Evolutionary conservation across 768 basidiomycete genomes (phyloP), one percentile per base, ranked within the genome.

Genomic region (Leccinum longicurvipes): DNA sequence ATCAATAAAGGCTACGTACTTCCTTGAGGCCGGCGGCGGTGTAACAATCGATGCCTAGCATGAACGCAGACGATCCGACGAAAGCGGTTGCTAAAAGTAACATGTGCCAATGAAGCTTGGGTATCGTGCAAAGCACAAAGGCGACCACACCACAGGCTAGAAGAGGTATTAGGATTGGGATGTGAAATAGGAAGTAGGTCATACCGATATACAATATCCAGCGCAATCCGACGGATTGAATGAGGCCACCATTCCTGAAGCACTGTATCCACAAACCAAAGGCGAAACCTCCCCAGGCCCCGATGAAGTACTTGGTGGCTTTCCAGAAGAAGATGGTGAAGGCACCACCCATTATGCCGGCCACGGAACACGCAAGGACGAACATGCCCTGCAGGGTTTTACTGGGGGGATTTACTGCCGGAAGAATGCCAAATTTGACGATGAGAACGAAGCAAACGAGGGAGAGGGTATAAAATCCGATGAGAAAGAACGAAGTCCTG

Each of bases 291-390:
- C 73, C 73, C 65, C 80, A 75, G 1, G 78, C 79, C 1, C 77
- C 76, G n/a, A 83, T 76, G 61, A 87, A 83, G 72, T 93, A 95
- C 62, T 87, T 86, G 12, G 93, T 84, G 29, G 81, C 87, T 66
- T 93, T 89, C 88, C 88, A 96, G 70, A 95, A 93, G 77, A 98
- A 95, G 62, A 96, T 91, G 53, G 90, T 83, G 55, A 91, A 76
- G 21, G 80, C 93, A 34, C 93, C 93, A 27, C 91, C 92, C 51
- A 87, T 86, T 55, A 92, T 71, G 23, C 93, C 91, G 17, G 93
- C 88, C 45, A 96, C 82, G 15, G 82, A 74, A 57, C 79, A 86
- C 0, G 93, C 83, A 27, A 98, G 82, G 17, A 96, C 87, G 73
- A 95, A 97, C 75, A 97, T 83, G 45, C 93, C 96, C 39, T 93